Evolutionary conservation across 441 rosid species (phyloP).

Genomic region (Erodium moschatum): DNA sequence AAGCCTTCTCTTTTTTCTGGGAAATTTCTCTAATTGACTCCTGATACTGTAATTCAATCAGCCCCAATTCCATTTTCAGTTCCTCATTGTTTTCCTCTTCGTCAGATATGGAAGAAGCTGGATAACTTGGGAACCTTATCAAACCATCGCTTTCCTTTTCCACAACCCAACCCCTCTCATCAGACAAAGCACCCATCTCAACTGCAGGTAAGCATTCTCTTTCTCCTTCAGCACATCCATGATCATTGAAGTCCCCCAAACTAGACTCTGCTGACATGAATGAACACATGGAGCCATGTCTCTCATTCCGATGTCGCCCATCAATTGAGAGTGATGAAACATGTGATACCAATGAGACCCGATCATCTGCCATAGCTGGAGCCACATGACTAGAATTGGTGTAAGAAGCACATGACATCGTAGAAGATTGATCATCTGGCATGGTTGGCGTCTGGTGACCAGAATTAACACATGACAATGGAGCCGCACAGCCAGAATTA

Average conservation of each 20-base stretch:
- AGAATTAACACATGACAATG: no score
- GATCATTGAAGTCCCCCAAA: not conserved
- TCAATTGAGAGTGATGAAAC: slow-evolving; percentile 34
- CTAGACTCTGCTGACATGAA: not conserved
- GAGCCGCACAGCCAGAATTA: not conserved
- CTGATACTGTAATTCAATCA: slow-evolving; percentile 41
- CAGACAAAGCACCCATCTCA: not conserved
- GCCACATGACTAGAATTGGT: slow-evolving; percentile 9
- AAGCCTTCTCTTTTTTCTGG: not conserved
- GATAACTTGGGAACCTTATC: not conserved
- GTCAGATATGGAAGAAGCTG: not conserved
- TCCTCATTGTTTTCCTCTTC: slow-evolving; percentile 7
- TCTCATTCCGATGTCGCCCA: slow-evolving; percentile 23
- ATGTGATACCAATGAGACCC: slow-evolving; percentile 31
- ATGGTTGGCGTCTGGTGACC: not conserved
- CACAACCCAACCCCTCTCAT: not conserved
- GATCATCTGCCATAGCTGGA: slow-evolving; percentile 23
- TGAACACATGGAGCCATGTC: slow-evolving; percentile 22
- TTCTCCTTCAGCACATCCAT: not conserved
- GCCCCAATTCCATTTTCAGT: slow-evolving; percentile 33
- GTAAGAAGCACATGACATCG: slow-evolving; percentile 13
- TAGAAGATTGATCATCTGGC: not conserved
- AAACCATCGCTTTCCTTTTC: slow-evolving; percentile 4
- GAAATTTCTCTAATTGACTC: slow-evolving; percentile 39
- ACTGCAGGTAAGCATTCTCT: not conserved